These are phyloP conservation scores for Crataegus laevigata DNA, from an alignment of 306 rosid genomes.

Conservation along the genomic window DNA sequence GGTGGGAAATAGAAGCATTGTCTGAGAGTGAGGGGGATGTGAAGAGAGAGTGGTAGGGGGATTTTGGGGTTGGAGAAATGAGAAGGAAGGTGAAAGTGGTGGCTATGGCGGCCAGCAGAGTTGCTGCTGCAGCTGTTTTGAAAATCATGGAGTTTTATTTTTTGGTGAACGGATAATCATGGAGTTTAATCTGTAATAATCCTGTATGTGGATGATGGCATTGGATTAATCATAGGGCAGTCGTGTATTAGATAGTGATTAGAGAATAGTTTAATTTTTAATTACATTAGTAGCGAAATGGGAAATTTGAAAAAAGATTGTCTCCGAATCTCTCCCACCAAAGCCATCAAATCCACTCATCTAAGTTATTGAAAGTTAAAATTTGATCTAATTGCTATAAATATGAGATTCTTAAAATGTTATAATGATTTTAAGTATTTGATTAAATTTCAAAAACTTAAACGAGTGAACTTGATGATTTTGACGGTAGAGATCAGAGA, in stretches of 20 bases:
- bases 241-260: not conserved
- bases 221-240: not conserved
- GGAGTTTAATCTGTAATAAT: not conserved
- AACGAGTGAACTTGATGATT: too few relatives aligned
- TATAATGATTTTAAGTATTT: too few relatives aligned
- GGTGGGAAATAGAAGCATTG: slow-evolving; percentile 42
- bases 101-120: slow-evolving; percentile 25
- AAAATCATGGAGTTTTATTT: slow-evolving; percentile 11
- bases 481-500: too few relatives aligned
- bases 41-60: slow-evolving; percentile 54
- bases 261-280: not conserved
- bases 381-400: too few relatives aligned
- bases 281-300: too few relatives aligned
- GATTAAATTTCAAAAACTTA: too few relatives aligned
- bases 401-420: too few relatives aligned
- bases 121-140: slow-evolving; percentile 9
- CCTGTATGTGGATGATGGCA: not conserved
- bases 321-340: too few relatives aligned
- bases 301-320: too few relatives aligned
- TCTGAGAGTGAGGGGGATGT: slow-evolving; percentile 35
- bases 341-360: too few relatives aligned
- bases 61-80: slow-evolving; percentile 31
- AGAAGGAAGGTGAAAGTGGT: slow-evolving; percentile 27
- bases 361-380: too few relatives aligned
- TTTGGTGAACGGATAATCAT: slow-evolving; percentile 12